Conservation (phyloP, 352 stramenopile genomes). For the Pythium chondricola region DNA sequence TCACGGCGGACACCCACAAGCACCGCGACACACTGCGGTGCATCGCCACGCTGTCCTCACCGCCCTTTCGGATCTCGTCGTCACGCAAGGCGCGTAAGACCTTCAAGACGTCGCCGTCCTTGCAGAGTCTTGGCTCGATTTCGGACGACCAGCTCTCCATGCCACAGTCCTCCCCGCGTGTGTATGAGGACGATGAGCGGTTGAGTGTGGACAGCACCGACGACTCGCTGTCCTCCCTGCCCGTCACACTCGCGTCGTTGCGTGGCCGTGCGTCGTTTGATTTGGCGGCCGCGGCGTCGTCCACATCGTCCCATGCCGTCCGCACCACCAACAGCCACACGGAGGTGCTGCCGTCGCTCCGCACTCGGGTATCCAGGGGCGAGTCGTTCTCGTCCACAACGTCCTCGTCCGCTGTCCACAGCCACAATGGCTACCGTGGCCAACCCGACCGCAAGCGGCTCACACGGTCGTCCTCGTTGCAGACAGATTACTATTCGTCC, state of each 20-base stretch:
- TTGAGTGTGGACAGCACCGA: conserved; percentile 11
- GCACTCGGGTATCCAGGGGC: conserved; percentile 6
- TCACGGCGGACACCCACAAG: conserved; percentile 26
- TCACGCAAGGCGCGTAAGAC: conserved; percentile 79
- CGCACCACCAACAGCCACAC: conserved; percentile 18
- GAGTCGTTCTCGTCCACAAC: background rate
- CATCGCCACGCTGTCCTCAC: conserved; percentile 47
- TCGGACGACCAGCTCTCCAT: conserved; percentile 11
- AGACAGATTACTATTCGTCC: conserved; percentile 67
- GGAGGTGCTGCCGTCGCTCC: conserved; percentile 23
- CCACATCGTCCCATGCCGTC: background rate
- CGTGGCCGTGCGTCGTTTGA: conserved; percentile 13
- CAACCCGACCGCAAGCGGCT: conserved; percentile 60
- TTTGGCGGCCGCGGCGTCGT: background rate
- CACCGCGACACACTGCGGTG: conserved; percentile 30
- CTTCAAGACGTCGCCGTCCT: conserved; percentile 40
- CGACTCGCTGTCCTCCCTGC: background rate
- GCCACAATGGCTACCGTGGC: conserved; percentile 10
- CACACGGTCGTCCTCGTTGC: conserved; percentile 64
- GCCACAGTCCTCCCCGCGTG: conserved; percentile 8
- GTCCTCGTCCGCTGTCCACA: background rate
- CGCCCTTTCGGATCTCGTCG: conserved; percentile 72
- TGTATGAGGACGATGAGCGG: conserved; percentile 3
- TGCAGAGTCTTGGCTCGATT: conserved; percentile 15
- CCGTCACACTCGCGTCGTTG: background rate